phyloP scores from a whole-genome alignment of 164 flowering plant genomes.

The Paratinospora sagittata region DNA sequence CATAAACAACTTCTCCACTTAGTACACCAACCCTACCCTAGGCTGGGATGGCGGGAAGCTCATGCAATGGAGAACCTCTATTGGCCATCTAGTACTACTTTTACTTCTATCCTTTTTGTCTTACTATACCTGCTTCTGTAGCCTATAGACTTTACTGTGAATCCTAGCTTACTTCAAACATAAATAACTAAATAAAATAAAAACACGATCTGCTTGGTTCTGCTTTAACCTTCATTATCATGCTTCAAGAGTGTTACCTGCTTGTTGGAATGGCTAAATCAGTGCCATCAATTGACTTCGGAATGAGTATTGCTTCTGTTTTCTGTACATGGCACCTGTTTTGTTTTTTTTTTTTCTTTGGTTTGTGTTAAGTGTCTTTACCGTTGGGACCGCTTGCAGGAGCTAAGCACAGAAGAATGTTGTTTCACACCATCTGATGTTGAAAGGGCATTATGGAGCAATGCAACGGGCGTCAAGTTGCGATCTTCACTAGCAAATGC shows the following conservation, averaged over 20 bases:
- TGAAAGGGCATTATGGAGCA: slow-evolving; percentile 86
- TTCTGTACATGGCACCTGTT: not conserved
- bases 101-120: no score
- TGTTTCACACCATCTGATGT: slow-evolving; percentile 70
- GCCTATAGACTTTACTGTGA: no score
- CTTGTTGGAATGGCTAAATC: not conserved
- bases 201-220: not conserved
- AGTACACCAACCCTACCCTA: no score
- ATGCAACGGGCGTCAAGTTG: slow-evolving; percentile 41
- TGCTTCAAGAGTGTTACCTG: no score
- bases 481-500: slow-evolving; percentile 17
- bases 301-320: not conserved
- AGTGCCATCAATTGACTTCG: not conserved
- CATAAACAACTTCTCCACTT: no score
- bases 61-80: no score
- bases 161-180: no score
- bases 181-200: no score
- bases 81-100: no score
- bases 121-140: no score
- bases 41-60: no score
- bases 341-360: not conserved
- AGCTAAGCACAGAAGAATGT: slow-evolving; percentile 42
- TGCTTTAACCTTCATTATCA: not conserved
- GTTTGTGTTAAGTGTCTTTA: not conserved
- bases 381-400: slow-evolving; percentile 33